Base-by-base conservation (phyloP, 176 grass and related monocot genomes). In the Musa schizocarpa region DNA sequence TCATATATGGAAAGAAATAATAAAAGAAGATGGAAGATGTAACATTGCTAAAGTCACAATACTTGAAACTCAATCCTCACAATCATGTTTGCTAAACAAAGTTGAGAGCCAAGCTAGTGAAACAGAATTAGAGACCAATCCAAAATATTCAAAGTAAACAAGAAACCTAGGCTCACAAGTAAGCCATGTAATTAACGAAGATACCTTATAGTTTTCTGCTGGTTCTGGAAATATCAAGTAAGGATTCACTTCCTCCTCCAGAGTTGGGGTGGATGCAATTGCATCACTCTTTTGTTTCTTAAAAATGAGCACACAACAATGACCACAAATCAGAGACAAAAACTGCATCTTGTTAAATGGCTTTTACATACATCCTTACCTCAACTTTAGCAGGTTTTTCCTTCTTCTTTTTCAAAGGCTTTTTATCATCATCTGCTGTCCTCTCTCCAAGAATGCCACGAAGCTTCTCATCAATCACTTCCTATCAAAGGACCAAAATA, bases 391-490 rank as follows among this genome's bases (percentile, higher is more conserved):
- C 82, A 54, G 81, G 71, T 50, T 94, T 94, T 86, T 99, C 95
- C 80, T 99, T 92, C 85, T 94, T 94, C 76, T 94, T 94, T 78
- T 99, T 99, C 78, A 89, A 64, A 69, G 95, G 95, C 72, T 99
- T 93, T 73, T 89, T 87, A 84, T 92, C 89, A 79, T 99, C 91
- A 51, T 88, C 90, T 67, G 89, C 84, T 43, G 95, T 99, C 78
- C 87, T 94, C 10, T 92, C 90, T 20, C 95, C 95, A 63, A 99
- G 79, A 72, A 94, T 84, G 72, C 78, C 86, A 62, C 27, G 83
- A 88, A 99, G 95, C 80, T 77, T 92, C 73, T 73, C 79, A 69
- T 99, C 95, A 84, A 99, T 89, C 58, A 90, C 82, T 79, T 99
- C 90, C 90, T 99, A 82, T 76, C 77, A 69, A 73, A 73, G 43